Evolutionary conservation across 177 flowering plant species (phyloP).

Genomic region (Vitis hybrid): DNA sequence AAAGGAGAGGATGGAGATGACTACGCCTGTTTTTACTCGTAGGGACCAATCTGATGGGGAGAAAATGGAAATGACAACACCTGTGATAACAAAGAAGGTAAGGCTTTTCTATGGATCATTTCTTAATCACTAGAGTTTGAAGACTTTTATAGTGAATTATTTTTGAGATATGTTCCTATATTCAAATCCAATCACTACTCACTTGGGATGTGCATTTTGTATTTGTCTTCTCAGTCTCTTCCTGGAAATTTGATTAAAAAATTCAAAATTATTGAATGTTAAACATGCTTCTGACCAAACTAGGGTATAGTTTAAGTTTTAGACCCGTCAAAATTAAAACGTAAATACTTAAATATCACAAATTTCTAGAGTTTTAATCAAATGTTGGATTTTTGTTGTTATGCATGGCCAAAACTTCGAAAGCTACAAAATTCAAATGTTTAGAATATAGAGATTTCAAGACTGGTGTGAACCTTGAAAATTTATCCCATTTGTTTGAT

Average conservation of each 20-base stretch:
- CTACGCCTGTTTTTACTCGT: slow-evolving; percentile 82
- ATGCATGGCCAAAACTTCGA: background rate
- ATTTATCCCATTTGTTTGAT: background rate
- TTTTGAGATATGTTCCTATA: background rate
- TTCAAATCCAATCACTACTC: background rate
- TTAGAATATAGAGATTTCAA: background rate
- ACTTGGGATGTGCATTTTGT: slow-evolving; percentile 5
- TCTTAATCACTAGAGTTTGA: background rate
- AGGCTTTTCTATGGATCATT: background rate
- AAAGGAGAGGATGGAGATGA: slow-evolving; percentile 87
- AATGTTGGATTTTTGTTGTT: background rate
- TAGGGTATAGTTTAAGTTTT: background rate
- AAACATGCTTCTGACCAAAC: too few relatives aligned
- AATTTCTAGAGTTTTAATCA: background rate
- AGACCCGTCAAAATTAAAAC: too few relatives aligned
- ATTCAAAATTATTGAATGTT: too few relatives aligned
- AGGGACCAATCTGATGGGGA: slow-evolving; percentile 59
- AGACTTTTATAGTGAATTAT: background rate
- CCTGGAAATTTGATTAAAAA: too few relatives aligned
- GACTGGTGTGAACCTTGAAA: background rate
- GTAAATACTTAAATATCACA: too few relatives aligned
- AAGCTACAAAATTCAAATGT: background rate
- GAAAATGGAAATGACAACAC: slow-evolving; percentile 95
- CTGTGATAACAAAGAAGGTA: slow-evolving; percentile 81
- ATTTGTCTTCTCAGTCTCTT: background rate